A percentile compares a stretch with the other conserved stretches of the same genome.
phyloP scores from a whole-genome alignment of 2,329 filamentous ascomycete genomes.

The Fusarium euwallaceae region DNA sequence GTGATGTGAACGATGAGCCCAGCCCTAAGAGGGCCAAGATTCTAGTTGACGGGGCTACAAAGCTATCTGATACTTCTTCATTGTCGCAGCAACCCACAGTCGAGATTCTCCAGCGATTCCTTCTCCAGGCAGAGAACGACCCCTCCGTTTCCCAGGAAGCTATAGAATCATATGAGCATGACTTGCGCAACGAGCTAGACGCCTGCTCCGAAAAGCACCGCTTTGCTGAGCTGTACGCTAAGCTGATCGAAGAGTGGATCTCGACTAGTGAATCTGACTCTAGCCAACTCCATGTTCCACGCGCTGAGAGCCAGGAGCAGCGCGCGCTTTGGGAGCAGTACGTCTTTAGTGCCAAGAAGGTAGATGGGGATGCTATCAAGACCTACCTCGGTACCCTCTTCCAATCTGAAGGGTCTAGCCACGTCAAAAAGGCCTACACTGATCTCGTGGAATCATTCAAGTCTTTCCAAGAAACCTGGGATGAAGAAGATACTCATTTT shows the following conservation, averaged over 20 bases:
- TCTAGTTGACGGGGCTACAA: not conserved
- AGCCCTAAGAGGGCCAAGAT: not conserved
- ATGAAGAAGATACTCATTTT: not conserved
- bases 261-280: constrained; percentile 42
- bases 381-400: not conserved
- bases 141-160: not conserved
- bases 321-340: not conserved
- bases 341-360: not conserved
- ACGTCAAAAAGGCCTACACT: not conserved
- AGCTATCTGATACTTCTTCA: not conserved
- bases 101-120: not conserved
- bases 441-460: not conserved
- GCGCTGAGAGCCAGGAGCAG: not conserved
- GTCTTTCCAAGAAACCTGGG: not conserved
- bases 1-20: not conserved
- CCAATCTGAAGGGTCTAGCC: not conserved
- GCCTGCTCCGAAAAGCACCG: constrained; percentile 55
- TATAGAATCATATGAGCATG: not conserved
- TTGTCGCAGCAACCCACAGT: not conserved
- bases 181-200: constrained; percentile 43
- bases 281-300: not conserved
- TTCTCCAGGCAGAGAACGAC: not conserved
- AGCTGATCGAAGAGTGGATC: constrained; percentile 60
- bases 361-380: not conserved
- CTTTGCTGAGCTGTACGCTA: constrained; percentile 57